Evolutionary conservation across 2,329 filamentous ascomycete species (phyloP), one percentile per base, ranked within the genome.

Genomic region (Fusarium veterinarium): DNA sequence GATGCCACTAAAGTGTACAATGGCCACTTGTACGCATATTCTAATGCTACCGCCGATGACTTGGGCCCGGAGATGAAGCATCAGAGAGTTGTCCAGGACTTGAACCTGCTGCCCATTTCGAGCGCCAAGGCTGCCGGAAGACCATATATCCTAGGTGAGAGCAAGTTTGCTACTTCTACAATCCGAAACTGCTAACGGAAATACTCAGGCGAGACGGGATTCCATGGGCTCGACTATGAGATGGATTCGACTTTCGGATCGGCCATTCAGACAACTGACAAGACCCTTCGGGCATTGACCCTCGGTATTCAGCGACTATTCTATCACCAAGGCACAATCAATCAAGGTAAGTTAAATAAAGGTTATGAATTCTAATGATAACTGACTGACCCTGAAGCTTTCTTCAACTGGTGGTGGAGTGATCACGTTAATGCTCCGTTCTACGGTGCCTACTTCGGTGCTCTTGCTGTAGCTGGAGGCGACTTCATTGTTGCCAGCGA

Each of bases 341-440:
- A 60, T 5, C 30, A 56, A 35, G 45, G 57, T 53, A 6, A 28
- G 28, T 33, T 2, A 3, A 3, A 6, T 2, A 13, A 5, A 41
- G 10, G 3, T 3, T 11, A 11, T 30, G 11, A 12, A 30, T 30
- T 12, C 3, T 30, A 30, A 30, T 30, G 11, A 4, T 30, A 11
- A 11, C 30, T 30, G 3, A 56, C 16, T 2, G 8, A 6, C 7
- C 4, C 2, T 2, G 2, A 35, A 60, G 57, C 57, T 3, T 60
- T 55, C 12, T 60, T 56, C 8, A 60, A 60, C 37, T 60, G 30
- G 57, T 56, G 37, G 46, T 31, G 37, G 25, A 56, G 57, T 17
- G 37, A 55, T 30, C 46, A 33, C 4, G n/a, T 60, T 1, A 60
- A 60, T 14, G 28, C 57, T 0, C n/a, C n/a, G 13, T 60, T 60